Conservation (phyloP, 2,329 filamentous ascomycete species). For the Phialocephala sp. region DNA sequence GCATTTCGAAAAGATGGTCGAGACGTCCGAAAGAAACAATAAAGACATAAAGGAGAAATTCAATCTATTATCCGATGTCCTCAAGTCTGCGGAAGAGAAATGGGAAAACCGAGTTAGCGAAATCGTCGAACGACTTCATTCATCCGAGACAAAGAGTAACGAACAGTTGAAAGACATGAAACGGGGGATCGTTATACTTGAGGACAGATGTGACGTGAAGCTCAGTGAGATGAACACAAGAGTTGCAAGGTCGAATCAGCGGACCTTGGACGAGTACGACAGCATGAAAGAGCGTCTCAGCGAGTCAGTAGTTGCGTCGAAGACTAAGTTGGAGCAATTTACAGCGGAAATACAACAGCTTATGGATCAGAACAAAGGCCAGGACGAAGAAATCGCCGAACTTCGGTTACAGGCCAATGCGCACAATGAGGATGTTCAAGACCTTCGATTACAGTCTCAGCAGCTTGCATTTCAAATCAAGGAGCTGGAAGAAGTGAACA, state of each 20-base stretch:
- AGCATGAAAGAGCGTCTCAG: constrained; percentile 6
- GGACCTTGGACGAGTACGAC: constrained; percentile 15
- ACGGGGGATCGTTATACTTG: background rate
- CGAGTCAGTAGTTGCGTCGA: background rate
- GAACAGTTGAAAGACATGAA: constrained; percentile 2
- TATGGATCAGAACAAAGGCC: background rate
- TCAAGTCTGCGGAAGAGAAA: constrained; percentile 10
- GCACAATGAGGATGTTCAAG: background rate
- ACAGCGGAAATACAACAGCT: background rate
- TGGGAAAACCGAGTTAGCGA: background rate
- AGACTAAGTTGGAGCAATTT: background rate
- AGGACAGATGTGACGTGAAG: background rate
- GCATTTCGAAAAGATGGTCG: background rate
- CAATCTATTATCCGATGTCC: background rate
- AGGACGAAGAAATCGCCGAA: background rate
- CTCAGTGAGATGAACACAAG: constrained; percentile 5
- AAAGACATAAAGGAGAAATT: constrained; percentile 3
- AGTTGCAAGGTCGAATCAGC: constrained; percentile 16
- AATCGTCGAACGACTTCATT: constrained; percentile 1
- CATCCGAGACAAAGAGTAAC: background rate
- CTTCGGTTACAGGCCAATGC: constrained; percentile 3
- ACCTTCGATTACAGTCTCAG: background rate
- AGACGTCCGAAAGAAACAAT: background rate
- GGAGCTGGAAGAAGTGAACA: constrained; percentile 11
- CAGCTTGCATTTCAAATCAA: background rate